A percentile compares a stretch with the other conserved stretches of the same genome.
Evolutionary conservation across 495 filamentous ascomycete genomes (phyloP).

Genomic region (Jackrogersella multiformis): DNA sequence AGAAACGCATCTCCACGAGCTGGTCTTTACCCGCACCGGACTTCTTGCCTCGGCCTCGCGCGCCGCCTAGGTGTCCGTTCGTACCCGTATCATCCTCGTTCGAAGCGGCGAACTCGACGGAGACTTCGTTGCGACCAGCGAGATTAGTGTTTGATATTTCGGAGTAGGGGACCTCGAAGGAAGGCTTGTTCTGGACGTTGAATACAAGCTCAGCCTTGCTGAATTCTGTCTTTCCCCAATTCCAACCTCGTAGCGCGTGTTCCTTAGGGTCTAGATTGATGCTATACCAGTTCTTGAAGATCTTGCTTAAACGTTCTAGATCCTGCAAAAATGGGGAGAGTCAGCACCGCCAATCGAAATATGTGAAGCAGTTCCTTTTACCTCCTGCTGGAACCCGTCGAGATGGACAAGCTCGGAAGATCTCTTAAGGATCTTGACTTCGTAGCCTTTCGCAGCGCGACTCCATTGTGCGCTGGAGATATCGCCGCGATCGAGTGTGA

Average conservation of each 20-base stretch:
- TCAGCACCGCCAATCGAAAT: conserved; percentile 17
- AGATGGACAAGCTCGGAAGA: conserved; percentile 88
- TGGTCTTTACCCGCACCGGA: conserved; percentile 88
- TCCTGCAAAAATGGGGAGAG: conserved; percentile 64
- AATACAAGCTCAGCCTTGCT: conserved; percentile 93
- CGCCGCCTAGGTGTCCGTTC: conserved; percentile 79
- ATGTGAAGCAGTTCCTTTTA: conserved; percentile 46
- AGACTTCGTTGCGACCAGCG: conserved; percentile 96
- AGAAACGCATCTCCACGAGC: conserved; percentile 98
- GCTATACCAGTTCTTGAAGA: conserved; percentile 97
- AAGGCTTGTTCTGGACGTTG: conserved; percentile 95
- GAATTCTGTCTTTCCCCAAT: conserved; percentile 99
- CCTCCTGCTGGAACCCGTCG: conserved; percentile 94
- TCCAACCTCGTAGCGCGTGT: conserved; percentile 96
- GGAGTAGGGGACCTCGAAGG: conserved; percentile 96
- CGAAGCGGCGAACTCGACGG: conserved; percentile 88
- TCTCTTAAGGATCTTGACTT: conserved; percentile 87
- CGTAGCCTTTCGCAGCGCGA: conserved; percentile 88
- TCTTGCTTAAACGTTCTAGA: conserved; percentile 84
- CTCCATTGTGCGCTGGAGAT: conserved; percentile 93
- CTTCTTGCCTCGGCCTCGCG: conserved; percentile 84
- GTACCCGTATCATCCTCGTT: conserved; percentile 73
- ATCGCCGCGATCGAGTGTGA: conserved; percentile 85
- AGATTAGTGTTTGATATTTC: conserved; percentile 98
- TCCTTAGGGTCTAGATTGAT: conserved; percentile 90